Evolutionary conservation across 75 land plant genomes (phyloP).

Genomic region (Larix kaempferi): DNA sequence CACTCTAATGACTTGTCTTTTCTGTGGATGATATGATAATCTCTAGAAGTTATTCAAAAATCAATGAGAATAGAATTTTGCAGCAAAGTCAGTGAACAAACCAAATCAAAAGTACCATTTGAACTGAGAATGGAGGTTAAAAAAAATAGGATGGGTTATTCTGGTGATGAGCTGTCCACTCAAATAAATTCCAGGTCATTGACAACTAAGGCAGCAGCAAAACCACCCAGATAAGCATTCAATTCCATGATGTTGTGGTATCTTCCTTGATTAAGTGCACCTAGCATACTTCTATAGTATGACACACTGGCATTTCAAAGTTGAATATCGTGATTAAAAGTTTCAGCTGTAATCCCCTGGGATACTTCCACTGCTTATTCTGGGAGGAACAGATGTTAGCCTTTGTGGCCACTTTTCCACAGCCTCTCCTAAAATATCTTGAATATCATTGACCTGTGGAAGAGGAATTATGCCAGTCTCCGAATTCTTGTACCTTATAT

Average conservation of each 20-base stretch:
- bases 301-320: constrained; percentile 61
- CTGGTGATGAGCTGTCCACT: no score
- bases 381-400: constrained; percentile 65
- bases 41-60: no score
- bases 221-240: constrained; percentile 86
- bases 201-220: no score
- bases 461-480: constrained; percentile 80
- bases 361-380: constrained; percentile 58
- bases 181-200: no score
- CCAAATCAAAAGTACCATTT: no score
- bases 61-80: no score
- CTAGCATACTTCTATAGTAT: constrained; percentile 52
- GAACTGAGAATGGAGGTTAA: no score
- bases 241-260: constrained; percentile 90
- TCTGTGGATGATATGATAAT: no score
- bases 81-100: no score
- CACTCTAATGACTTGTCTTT: no score
- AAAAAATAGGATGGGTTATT: no score
- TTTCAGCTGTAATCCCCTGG: constrained; percentile 44
- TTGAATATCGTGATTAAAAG: constrained; percentile 52
- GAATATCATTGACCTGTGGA: constrained; percentile 45
- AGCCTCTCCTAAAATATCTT: constrained; percentile 73
- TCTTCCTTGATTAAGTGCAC: constrained; percentile 46
- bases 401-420: constrained; percentile 75
- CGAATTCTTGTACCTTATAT: constrained; percentile 73